Base-by-base conservation (phyloP, 805 yeast genomes). In the Yamadazyma paraphyllophila region DNA sequence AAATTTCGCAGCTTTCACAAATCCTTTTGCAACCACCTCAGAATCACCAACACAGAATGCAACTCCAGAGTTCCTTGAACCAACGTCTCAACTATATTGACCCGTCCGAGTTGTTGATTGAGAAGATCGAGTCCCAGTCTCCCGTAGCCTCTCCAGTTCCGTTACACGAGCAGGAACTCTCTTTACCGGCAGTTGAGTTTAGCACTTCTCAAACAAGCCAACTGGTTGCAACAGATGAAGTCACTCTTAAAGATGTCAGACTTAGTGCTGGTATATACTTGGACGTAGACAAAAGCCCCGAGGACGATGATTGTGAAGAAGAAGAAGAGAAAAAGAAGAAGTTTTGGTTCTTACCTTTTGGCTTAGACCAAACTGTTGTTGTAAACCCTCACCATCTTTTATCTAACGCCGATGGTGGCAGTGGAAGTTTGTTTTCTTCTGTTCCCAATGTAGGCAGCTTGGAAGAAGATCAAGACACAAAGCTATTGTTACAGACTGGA, bases 231-330 rank as follows among this genome's bases (percentile, higher is more conserved):
- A n/a, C 25, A 25, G 38, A 36, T n/a, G 27, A 34, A 13, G 39
- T 44, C 9, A 13, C 26, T 4, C 35, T 37, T 16, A 27, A 43
- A 15, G 44, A 44, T 40, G 7, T 51, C 26, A 13, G 51, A 25
- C 17, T 57, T 26, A 56, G 58, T 39, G 54, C 59, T 9, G 62
- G 62, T 2, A 39, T 57, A 24, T 53, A 51, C 39, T 45, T 57
- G 10, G 53, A 57, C 36, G 36, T 48, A 14, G 48, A 43, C n/a
- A 46, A 48, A 20, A 2, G 25, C 27, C 40, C 40, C 8, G 26
- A 37, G 14, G 50, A 45, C 1, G 46, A 41, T 39, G 44, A 38
- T 12, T 16, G 36, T 35, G 49, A 46, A 29, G 55, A 51, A 40
- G 45, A 39, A 24, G 48, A 44, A 34, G 13, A 29, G 31, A 12